Conservation (phyloP, 2,329 filamentous ascomycete genomes). For the Cyphellophora europaea region DNA sequence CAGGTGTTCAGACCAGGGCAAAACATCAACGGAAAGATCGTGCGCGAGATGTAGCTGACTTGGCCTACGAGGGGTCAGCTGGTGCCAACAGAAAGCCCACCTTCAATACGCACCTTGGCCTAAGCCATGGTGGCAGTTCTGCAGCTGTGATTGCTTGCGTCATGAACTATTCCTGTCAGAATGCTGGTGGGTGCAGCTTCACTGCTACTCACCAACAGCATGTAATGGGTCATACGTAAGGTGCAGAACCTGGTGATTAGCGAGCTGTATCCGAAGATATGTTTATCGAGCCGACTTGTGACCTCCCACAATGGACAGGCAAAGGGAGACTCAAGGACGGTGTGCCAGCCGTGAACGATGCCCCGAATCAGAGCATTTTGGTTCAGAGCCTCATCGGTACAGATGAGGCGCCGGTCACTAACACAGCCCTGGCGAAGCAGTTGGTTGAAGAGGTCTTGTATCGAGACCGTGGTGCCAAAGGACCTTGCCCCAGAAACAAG, state of each 20-base stretch:
- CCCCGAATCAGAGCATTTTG: conserved; percentile 7
- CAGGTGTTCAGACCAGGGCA: conserved; percentile 5
- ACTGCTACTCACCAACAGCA: conserved; percentile 4
- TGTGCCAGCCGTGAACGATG: conserved; percentile 4
- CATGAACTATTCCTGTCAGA: conserved; percentile 2
- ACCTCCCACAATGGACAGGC: conserved; percentile 7
- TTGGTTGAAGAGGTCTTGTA: too few species aligned
- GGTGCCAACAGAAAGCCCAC: neutral
- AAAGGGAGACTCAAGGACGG: neutral
- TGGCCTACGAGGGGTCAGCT: neutral
- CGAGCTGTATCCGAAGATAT: conserved; percentile 4
- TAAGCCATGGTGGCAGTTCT: conserved; percentile 5
- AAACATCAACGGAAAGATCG: conserved; percentile 4
- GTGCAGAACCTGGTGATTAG: conserved; percentile 6
- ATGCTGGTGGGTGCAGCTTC: too few species aligned
- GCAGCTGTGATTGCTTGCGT: conserved; percentile 1
- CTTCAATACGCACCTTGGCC: conserved; percentile 3
- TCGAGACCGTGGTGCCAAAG: too few species aligned
- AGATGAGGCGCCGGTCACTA: too few species aligned
- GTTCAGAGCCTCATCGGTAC: conserved; percentile 4
- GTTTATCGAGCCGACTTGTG: conserved; percentile 3
- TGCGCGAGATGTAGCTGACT: conserved; percentile 5
- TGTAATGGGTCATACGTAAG: conserved; percentile 7
- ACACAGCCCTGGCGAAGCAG: too few species aligned
- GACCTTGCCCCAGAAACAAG: too few species aligned